phyloP scores from a whole-genome alignment of 1,284 basidiomycete genomes.

The Cryptococcus neoformans region DNA sequence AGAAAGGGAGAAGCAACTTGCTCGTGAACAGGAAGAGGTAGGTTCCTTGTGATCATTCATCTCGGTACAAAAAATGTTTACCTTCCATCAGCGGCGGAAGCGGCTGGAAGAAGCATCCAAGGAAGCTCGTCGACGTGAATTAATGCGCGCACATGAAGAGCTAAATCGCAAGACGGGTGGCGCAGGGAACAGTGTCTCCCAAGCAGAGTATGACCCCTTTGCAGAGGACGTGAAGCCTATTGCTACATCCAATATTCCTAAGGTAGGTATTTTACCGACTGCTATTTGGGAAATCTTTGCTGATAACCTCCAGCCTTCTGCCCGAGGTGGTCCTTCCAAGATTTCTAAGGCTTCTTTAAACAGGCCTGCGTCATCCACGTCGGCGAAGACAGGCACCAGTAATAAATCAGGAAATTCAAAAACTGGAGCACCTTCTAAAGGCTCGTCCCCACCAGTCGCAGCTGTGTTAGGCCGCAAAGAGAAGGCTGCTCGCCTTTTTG shows the following conservation, averaged over 20 bases:
- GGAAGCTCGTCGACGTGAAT: constrained; percentile 34
- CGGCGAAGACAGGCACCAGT: not conserved
- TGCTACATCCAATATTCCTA: constrained; percentile 3
- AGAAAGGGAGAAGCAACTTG: constrained; percentile 30
- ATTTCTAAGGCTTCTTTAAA: not conserved
- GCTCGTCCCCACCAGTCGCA: constrained; percentile 21
- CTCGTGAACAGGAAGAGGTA: constrained; percentile 42
- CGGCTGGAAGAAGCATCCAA: constrained; percentile 32
- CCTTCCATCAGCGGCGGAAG: constrained; percentile 22
- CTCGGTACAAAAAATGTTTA: not conserved
- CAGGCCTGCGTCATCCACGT: not conserved
- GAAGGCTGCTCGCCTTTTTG: constrained; percentile 27
- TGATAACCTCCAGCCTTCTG: not conserved
- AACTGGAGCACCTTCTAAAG: not conserved
- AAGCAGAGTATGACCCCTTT: constrained; percentile 38
- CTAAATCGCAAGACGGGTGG: constrained; percentile 16
- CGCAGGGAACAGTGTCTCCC: not conserved
- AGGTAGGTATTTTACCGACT: constrained; percentile 4
- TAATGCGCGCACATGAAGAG: constrained; percentile 37
- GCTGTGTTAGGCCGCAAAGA: constrained; percentile 32
- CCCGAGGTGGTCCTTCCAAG: not conserved
- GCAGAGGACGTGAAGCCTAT: constrained; percentile 33
- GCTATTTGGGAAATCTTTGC: not conserved
- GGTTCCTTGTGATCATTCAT: constrained; percentile 6
- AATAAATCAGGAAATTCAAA: not conserved